Percentiles rank a stretch among this genome's conserved stretches.
Conservation (phyloP, 1,284 basidiomycete genomes). For the Peniophora sp. region DNA sequence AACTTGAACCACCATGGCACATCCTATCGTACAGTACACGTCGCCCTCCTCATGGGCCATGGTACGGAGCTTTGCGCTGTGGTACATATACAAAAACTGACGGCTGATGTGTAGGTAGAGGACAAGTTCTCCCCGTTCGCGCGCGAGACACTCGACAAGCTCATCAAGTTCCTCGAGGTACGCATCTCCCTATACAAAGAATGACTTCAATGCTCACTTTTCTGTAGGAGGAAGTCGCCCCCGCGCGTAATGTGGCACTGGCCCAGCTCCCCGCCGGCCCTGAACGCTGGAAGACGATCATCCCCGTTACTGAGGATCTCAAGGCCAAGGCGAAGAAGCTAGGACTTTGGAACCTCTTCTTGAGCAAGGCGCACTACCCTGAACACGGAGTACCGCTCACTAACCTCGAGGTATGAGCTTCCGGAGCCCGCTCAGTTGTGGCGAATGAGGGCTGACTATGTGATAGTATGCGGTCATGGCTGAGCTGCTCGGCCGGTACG, state of each 20-base stretch:
- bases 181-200: conserved; percentile 15
- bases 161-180: conserved; percentile 83
- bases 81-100: background rate
- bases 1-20: background rate
- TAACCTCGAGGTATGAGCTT: conserved; percentile 74
- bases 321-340: conserved; percentile 83
- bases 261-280: conserved; percentile 80
- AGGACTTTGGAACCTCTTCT: conserved; percentile 96
- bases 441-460: background rate
- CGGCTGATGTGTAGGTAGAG: conserved; percentile 52
- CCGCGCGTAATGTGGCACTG: conserved; percentile 72
- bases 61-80: conserved; percentile 35
- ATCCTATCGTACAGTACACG: conserved; percentile 67
- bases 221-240: conserved; percentile 79
- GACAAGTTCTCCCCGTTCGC: conserved; percentile 87
- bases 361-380: conserved; percentile 91
- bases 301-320: conserved; percentile 77
- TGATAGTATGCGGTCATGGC: conserved; percentile 91
- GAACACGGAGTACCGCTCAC: conserved; percentile 81
- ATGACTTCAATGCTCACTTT: background rate
- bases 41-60: conserved; percentile 78
- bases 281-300: conserved; percentile 78
- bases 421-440: background rate
- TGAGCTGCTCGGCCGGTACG: conserved; percentile 83
- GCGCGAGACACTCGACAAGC: conserved; percentile 77